Evolutionary conservation across 2,329 filamentous ascomycete genomes (phyloP).

Genomic region (Phialemoniopsis sp.): DNA sequence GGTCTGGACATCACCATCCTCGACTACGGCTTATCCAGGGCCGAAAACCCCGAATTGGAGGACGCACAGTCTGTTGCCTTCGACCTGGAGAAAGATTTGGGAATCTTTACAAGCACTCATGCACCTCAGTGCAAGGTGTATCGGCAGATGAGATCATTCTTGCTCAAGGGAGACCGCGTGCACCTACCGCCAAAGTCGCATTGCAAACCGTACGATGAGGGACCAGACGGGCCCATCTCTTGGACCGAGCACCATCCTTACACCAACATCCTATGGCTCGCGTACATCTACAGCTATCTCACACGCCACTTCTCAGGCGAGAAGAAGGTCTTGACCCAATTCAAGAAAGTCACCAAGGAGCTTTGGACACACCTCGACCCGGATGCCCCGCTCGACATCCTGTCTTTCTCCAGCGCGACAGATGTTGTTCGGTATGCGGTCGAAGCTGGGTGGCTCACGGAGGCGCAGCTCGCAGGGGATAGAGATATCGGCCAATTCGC

Average conservation of each 20-base stretch:
- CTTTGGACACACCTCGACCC: slow-evolving; percentile 51
- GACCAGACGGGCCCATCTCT: slow-evolving; percentile 41
- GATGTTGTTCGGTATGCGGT: slow-evolving; percentile 54
- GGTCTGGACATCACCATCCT: slow-evolving; percentile 61
- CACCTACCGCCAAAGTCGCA: slow-evolving; percentile 44
- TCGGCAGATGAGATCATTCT: slow-evolving; percentile 56
- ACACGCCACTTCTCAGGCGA: slow-evolving; percentile 40
- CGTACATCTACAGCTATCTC: slow-evolving; percentile 56
- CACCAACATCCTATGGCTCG: slow-evolving; percentile 63
- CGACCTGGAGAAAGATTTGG: slow-evolving; percentile 57
- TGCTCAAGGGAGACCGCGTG: slow-evolving; percentile 45
- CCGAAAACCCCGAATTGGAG: slow-evolving; percentile 34
- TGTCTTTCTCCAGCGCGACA: slow-evolving; percentile 50
- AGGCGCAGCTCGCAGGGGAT: slow-evolving; percentile 42
- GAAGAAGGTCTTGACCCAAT: slow-evolving; percentile 37
- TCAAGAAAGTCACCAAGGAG: slow-evolving; percentile 44
- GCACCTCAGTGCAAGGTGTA: slow-evolving; percentile 58
- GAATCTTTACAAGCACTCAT: slow-evolving; percentile 57
- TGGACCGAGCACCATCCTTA: slow-evolving; percentile 56
- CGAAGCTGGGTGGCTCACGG: slow-evolving; percentile 53
- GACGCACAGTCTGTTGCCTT: slow-evolving; percentile 34
- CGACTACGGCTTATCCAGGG: slow-evolving; percentile 62
- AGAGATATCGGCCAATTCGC: not conserved
- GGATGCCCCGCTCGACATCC: slow-evolving; percentile 37
- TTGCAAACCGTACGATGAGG: slow-evolving; percentile 38